Percentiles rank a stretch among this genome's conserved stretches.
Conservation (phyloP, 192 early-diverging fungal genomes). For the Gonapodya prolifera region DNA sequence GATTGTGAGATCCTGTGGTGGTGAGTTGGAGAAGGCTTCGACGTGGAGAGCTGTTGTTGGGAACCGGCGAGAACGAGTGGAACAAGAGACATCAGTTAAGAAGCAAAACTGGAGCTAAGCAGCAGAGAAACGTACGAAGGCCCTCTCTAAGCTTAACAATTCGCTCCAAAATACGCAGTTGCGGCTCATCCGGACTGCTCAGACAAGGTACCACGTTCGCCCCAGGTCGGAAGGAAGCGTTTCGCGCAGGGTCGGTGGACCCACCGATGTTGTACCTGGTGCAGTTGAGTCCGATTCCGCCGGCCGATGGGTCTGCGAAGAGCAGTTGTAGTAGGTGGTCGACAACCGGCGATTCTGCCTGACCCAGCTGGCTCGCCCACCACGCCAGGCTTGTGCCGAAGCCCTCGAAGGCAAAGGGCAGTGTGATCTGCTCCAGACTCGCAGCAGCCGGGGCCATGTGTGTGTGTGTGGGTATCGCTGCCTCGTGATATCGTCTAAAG, state of each 20-base stretch:
- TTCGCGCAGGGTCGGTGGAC: not conserved
- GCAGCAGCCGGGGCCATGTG: too few species aligned
- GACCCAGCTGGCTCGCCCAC: not conserved
- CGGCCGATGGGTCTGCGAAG: not conserved
- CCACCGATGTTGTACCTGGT: not conserved
- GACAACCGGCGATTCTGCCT: not conserved
- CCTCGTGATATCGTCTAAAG: too few species aligned
- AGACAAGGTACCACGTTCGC: not conserved
- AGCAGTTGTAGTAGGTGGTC: not conserved
- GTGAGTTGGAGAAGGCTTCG: not conserved
- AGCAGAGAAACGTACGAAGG: too few species aligned
- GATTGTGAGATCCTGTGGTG: not conserved
- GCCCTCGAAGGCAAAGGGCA: not conserved
- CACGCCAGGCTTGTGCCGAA: not conserved
- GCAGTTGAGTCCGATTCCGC: not conserved
- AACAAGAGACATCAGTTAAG: too few species aligned
- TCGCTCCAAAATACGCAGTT: not conserved
- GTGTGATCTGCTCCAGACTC: not conserved
- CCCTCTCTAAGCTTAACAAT: too few species aligned
- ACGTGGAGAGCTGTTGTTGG: not conserved
- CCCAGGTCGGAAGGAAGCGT: not conserved
- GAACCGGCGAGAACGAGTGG: not conserved
- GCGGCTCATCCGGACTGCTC: not conserved
- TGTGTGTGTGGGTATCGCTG: too few species aligned
- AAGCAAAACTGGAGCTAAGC: too few species aligned